These are phyloP conservation scores for Vigna mungo DNA, from an alignment of 306 rosid species.

Conservation along the genomic window DNA sequence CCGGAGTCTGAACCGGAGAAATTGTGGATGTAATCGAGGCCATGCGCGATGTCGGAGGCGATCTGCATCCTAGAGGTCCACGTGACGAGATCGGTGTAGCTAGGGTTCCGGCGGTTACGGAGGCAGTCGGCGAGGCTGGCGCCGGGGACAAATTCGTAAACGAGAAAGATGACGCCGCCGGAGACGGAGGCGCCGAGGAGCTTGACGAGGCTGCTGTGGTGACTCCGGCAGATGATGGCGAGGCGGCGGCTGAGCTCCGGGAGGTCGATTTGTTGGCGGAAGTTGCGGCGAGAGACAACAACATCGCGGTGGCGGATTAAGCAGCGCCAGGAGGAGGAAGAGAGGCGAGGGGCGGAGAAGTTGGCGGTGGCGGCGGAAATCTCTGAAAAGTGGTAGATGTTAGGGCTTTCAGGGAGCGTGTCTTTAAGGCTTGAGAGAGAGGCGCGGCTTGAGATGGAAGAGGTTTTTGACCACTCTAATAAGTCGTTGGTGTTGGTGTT, in stretches of 20 bases:
- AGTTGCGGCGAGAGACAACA: conserved; percentile 69
- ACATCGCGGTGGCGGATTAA: conserved; percentile 59
- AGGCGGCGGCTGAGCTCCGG: conserved; percentile 62
- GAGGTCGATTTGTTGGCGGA: conserved; percentile 59
- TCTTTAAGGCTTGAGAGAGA: conserved; percentile 71
- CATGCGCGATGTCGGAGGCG: conserved; percentile 91
- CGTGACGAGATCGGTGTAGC: conserved; percentile 68
- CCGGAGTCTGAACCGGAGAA: conserved; percentile 58
- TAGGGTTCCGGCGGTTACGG: conserved; percentile 74
- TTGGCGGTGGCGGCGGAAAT: conserved; percentile 70
- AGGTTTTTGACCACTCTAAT: conserved; percentile 53
- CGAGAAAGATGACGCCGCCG: conserved; percentile 65
- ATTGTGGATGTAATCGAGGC: conserved; percentile 89
- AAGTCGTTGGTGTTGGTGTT: background rate
- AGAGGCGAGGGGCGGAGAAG: conserved; percentile 46
- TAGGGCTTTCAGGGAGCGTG: conserved; percentile 75
- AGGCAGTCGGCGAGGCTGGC: conserved; percentile 79
- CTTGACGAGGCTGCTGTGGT: conserved; percentile 73
- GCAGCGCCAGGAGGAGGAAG: conserved; percentile 83
- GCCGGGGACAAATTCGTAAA: conserved; percentile 76
- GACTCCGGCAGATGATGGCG: conserved; percentile 64
- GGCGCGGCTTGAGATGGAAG: conserved; percentile 57
- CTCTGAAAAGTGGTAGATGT: conserved; percentile 70
- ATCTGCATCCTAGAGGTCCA: conserved; percentile 85
- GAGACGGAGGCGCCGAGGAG: conserved; percentile 86